A percentile compares a stretch with the other conserved stretches of the same genome.
These are phyloP conservation scores for Porphyra umbilicalis DNA, from an alignment of 31 red algal species.

Conservation along the genomic window DNA sequence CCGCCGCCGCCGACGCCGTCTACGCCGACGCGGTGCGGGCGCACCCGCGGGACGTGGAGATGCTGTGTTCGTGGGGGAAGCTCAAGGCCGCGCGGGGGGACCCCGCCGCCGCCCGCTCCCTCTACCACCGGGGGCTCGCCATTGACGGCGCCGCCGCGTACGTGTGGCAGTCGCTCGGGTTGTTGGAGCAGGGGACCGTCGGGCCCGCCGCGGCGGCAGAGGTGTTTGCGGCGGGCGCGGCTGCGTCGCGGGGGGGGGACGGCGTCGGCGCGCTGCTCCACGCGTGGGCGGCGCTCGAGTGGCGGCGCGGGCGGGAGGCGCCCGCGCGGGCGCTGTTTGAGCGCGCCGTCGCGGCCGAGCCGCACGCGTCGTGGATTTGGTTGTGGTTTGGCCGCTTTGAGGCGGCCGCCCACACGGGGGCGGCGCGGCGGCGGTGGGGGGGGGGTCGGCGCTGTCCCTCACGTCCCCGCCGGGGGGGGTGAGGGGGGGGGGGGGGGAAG, in stretches of 20 bases:
- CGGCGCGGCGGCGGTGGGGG: not conserved
- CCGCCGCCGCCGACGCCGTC: conserved; percentile 23
- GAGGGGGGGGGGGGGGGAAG: conserved; percentile 11
- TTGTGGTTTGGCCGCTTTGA: conserved; percentile 71
- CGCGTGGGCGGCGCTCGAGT: conserved; percentile 92
- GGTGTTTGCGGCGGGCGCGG: conserved; percentile 48
- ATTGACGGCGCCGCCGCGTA: conserved; percentile 41
- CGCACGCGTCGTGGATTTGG: conserved; percentile 71
- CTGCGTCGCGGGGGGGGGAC: conserved; percentile 35
- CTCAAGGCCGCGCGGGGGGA: conserved; percentile 55
- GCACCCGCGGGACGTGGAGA: conserved; percentile 73
- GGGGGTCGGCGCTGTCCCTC: not conserved
- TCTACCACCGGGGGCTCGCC: conserved; percentile 53
- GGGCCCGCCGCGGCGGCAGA: conserved; percentile 35
- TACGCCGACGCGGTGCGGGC: conserved; percentile 42
- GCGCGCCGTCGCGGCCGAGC: conserved; percentile 51
- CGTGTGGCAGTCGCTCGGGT: conserved; percentile 74
- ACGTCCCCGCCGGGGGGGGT: not conserved
- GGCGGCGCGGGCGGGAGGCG: conserved; percentile 49
- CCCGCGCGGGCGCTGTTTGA: conserved; percentile 64
- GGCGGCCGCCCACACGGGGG: not conserved
- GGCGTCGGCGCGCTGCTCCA: conserved; percentile 63
- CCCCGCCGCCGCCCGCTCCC: conserved; percentile 24
- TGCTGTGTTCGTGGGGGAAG: conserved; percentile 78
- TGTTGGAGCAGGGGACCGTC: conserved; percentile 58